Evolutionary conservation across 2,329 filamentous ascomycete genomes (phyloP), one percentile per base, ranked within the genome.

Genomic region (Neoscytalidium dimidiatum): DNA sequence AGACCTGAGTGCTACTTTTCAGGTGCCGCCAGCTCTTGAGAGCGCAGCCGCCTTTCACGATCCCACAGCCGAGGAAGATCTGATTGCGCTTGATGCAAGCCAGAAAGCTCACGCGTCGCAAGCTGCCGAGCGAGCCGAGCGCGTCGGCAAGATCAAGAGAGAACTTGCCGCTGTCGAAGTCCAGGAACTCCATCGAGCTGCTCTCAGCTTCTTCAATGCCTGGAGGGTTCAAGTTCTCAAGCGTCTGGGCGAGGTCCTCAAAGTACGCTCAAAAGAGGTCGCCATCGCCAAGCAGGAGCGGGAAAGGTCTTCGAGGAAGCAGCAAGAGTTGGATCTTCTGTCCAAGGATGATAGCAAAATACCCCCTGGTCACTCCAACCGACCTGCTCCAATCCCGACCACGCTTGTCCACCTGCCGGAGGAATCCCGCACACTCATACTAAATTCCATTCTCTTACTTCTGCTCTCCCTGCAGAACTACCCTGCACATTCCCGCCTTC

Each of bases 391-490:
- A 41, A 79, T 82, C 11, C 79, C 83, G 26, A 74, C 68, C 8
- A 63, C 51, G 1, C 68, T 95, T 11, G 85, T 83, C 69, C 81
- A 83, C 9, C 78, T 92, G 1, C 79, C 85, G 0, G 77, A 86
- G 53, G 85, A 87, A 60, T 90, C 88, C 71, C 83, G 89, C 49
- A 84, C 85, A 28, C 80, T 93, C 7, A 82, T 96, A 6, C 78
- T 96, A 7, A 90, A 95, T 70, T 86, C 88, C 0, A 80, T 92
- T 44, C 80, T 96, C 0, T 80, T 96, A 2, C 81, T 95, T 28
- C 72, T 94, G 5, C 79, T 96, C 2, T 93, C 91, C 2, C 79
- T 96, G 14, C 89, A 95, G 71, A 87, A 91, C 68, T 96, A 95
- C 76, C 86, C 84, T 46, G 86, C 90, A 4, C 88, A 92, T 71